A percentile compares a stretch with the other conserved stretches of the same genome.
Evolutionary conservation across 2,329 filamentous ascomycete species (phyloP).

Genomic region (Cercospora beticola): DNA sequence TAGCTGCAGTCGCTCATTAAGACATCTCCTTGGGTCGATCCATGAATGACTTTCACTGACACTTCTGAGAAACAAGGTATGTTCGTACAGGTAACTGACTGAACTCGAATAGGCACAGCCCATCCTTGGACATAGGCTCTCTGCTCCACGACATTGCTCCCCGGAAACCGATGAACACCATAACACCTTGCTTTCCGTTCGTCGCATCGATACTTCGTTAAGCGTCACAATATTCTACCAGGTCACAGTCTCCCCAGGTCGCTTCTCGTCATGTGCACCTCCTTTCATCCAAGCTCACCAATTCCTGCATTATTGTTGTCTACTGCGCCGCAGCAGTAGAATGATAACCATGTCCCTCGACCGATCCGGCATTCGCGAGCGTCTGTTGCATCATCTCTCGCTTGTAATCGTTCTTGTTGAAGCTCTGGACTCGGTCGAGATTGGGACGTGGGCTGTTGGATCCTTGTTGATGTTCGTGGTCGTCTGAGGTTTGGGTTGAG

Average conservation of each 20-base stretch:
- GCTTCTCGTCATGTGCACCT: no score
- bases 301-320: background rate
- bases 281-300: no score
- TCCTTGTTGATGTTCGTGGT: background rate
- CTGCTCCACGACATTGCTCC: background rate
- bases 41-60: no score
- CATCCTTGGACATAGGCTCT: background rate
- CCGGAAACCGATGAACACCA: background rate
- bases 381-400: constrained; percentile 33
- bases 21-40: background rate
- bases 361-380: constrained; percentile 16
- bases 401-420: constrained; percentile 35
- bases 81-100: background rate
- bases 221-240: background rate
- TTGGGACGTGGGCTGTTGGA: constrained; percentile 21
- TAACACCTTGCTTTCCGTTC: background rate
- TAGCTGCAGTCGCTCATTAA: constrained; percentile 31
- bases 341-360: constrained; percentile 9
- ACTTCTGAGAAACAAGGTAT: background rate
- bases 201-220: background rate
- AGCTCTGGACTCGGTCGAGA: constrained; percentile 33
- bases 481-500: background rate
- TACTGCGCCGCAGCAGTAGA: constrained; percentile 12
- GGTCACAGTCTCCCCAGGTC: background rate
- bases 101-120: background rate